phyloP scores from a whole-genome alignment of 768 basidiomycete genomes.

The Naganishia vishniacii region DNA sequence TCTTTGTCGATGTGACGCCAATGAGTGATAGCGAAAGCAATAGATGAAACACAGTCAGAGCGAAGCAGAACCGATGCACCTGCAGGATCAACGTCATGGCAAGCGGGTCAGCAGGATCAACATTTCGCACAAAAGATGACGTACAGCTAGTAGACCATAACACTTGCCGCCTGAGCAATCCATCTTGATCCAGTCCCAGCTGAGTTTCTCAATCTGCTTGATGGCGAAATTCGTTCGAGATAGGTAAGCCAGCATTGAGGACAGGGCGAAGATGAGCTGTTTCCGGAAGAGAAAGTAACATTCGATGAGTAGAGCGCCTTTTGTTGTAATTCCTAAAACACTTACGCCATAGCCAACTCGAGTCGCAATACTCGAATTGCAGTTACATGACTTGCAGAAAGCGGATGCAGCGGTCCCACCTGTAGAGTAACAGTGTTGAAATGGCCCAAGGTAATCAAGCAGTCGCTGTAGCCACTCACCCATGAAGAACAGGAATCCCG shows the following conservation, averaged over 20 bases:
- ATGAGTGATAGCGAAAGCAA: constrained; percentile 72
- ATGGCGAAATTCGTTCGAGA: constrained; percentile 89
- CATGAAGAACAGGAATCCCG: constrained; percentile 64
- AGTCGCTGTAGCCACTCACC: constrained; percentile 25
- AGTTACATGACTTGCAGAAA: constrained; percentile 98
- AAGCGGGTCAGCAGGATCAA: too few relatives aligned
- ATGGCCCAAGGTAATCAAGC: constrained; percentile 47
- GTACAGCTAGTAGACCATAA: constrained; percentile 88
- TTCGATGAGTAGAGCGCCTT: background rate
- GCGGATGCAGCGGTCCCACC: constrained; percentile 65
- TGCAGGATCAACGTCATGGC: too few relatives aligned
- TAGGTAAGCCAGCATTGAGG: constrained; percentile 92
- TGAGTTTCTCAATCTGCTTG: constrained; percentile 80
- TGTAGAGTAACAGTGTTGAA: constrained; percentile 3
- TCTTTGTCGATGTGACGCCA: constrained; percentile 80
- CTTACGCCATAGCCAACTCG: constrained; percentile 88
- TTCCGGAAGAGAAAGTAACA: background rate
- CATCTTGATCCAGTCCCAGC: constrained; percentile 97
- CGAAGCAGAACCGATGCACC: constrained; percentile 93
- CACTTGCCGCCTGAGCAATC: constrained; percentile 87
- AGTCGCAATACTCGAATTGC: constrained; percentile 96
- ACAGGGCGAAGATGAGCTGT: constrained; percentile 88
- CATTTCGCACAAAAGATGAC: too few relatives aligned
- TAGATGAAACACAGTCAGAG: constrained; percentile 79
- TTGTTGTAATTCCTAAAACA: constrained; percentile 1